Evolutionary conservation across 371 early-diverging fungal species (phyloP).

Genomic region (Syncephalastrum monosporum): DNA sequence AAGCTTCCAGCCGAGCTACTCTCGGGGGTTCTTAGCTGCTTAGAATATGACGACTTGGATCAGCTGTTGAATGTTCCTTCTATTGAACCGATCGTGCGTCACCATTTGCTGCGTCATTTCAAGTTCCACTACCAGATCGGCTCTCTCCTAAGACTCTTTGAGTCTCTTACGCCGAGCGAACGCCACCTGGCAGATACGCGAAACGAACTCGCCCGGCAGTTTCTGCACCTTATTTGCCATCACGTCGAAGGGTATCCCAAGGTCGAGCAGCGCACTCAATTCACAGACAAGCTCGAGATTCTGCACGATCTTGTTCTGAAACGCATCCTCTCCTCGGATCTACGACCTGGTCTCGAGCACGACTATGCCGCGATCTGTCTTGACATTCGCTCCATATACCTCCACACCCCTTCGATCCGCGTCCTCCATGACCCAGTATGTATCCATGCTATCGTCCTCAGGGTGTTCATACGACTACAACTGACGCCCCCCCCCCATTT

Average conservation of each 20-base stretch:
- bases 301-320: constrained; percentile 34
- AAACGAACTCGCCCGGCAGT: constrained; percentile 17
- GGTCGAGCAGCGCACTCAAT: constrained; percentile 32
- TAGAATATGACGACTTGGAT: constrained; percentile 35
- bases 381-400: constrained; percentile 33
- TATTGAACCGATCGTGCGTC: constrained; percentile 12
- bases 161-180: constrained; percentile 24
- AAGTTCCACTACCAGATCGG: constrained; percentile 29
- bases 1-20: constrained; percentile 40
- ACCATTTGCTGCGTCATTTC: constrained; percentile 29
- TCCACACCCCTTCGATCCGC: constrained; percentile 43
- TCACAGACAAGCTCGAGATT: constrained; percentile 34
- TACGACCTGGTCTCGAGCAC: constrained; percentile 24
- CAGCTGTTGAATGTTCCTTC: constrained; percentile 8
- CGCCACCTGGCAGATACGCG: constrained; percentile 21
- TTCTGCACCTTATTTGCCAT: constrained; percentile 32
- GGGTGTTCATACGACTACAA: not conserved
- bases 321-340: constrained; percentile 24
- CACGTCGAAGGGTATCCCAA: constrained; percentile 24
- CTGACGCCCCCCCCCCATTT: not conserved
- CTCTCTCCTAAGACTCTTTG: constrained; percentile 24
- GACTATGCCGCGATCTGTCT: constrained; percentile 44
- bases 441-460: not conserved
- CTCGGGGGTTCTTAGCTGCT: constrained; percentile 21
- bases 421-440: constrained; percentile 49